phyloP scores from a whole-genome alignment of 352 stramenopile genomes.

The Pythium coloratum region DNA sequence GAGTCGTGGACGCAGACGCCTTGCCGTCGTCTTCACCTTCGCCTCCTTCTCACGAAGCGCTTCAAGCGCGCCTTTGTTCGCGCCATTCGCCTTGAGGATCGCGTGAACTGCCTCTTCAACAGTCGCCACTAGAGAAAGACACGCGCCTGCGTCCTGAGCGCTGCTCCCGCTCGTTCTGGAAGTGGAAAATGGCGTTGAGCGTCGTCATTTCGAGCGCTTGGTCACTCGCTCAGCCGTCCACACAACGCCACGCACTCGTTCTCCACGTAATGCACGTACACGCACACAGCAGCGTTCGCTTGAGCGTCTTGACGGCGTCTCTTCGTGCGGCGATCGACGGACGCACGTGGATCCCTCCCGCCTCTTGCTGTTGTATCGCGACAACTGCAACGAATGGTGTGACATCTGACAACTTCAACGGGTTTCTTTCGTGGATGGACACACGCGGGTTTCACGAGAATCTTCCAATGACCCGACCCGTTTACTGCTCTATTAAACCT shows the following conservation, averaged over 20 bases:
- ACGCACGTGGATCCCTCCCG: too few relatives aligned
- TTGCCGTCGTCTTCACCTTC: not conserved
- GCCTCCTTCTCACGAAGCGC: not conserved
- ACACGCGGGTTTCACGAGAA: too few relatives aligned
- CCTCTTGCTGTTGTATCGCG: too few relatives aligned
- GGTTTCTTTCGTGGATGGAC: too few relatives aligned
- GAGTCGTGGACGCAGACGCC: not conserved
- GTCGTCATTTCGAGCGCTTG: conserved; percentile 12
- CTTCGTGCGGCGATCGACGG: too few relatives aligned
- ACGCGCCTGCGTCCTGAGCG: conserved; percentile 22
- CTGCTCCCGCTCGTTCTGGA: conserved; percentile 36
- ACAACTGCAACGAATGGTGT: too few relatives aligned
- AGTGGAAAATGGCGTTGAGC: conserved; percentile 39
- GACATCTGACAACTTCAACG: too few relatives aligned
- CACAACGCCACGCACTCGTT: not conserved
- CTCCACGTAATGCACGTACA: too few relatives aligned
- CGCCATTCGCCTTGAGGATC: not conserved
- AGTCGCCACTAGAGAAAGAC: not conserved
- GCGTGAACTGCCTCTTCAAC: not conserved
- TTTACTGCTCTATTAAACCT: too few relatives aligned
- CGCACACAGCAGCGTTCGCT: too few relatives aligned
- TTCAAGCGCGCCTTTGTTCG: not conserved
- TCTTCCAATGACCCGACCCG: too few relatives aligned
- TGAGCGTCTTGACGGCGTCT: too few relatives aligned
- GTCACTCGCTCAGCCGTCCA: not conserved